These are phyloP conservation scores for Leccinum idahoense DNA, from an alignment of 1,284 basidiomycete species.

Conservation along the genomic window DNA sequence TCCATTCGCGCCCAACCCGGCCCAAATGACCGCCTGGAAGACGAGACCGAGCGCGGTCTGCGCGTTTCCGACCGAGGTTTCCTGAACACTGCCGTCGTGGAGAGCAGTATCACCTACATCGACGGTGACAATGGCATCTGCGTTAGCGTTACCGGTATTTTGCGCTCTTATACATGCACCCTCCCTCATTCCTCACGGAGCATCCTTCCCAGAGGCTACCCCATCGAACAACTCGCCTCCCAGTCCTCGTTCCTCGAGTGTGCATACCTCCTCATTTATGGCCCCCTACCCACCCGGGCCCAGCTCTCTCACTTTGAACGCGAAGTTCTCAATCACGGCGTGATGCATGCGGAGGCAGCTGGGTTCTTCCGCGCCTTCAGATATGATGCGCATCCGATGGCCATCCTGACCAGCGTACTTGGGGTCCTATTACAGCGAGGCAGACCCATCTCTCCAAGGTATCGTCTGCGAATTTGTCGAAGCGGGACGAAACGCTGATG, in stretches of 20 bases:
- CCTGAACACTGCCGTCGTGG: conserved; percentile 81
- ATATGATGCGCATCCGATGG: conserved; percentile 87
- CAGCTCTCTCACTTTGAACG: conserved; percentile 62
- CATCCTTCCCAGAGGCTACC: conserved; percentile 66
- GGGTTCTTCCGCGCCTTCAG: conserved; percentile 79
- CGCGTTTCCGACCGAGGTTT: conserved; percentile 77
- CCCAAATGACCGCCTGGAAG: conserved; percentile 67
- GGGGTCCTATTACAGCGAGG: conserved; percentile 80
- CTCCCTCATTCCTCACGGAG: not conserved
- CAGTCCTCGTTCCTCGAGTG: conserved; percentile 77
- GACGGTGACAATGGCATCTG: conserved; percentile 80
- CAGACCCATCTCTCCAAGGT: conserved; percentile 76
- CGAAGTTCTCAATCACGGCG: conserved; percentile 76
- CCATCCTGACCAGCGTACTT: conserved; percentile 82
- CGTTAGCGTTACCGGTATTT: conserved; percentile 70
- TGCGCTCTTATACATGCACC: not conserved
- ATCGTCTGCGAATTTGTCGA: not conserved
- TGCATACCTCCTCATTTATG: conserved; percentile 84
- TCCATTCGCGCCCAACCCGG: conserved; percentile 54
- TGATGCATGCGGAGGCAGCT: conserved; percentile 75
- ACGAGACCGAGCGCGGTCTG: conserved; percentile 77
- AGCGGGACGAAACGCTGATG: not conserved
- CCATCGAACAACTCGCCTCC: conserved; percentile 82
- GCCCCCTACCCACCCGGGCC: conserved; percentile 63
- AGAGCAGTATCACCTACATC: conserved; percentile 81